These are phyloP conservation scores for Candida verbasci DNA, from an alignment of 805 yeast genomes.

Conservation along the genomic window DNA sequence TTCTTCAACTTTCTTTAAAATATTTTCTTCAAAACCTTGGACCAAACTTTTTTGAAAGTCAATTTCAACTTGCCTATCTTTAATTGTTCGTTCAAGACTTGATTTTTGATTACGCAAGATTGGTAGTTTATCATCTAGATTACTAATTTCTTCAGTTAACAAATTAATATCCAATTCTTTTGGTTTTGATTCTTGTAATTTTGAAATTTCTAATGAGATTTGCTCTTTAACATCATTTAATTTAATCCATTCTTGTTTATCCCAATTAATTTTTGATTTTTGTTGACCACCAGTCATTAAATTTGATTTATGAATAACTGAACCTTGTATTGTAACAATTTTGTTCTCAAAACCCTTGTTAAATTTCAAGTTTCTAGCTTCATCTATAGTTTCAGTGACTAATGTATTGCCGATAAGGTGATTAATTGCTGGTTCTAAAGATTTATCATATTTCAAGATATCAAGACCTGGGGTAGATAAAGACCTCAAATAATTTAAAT, in stretches of 20 bases:
- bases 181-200: conserved; percentile 43
- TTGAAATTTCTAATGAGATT: conserved; percentile 48
- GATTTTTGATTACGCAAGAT: conserved; percentile 40
- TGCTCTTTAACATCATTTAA: conserved; percentile 50
- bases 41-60: conserved; percentile 37
- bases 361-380: conserved; percentile 77
- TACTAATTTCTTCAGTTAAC: conserved; percentile 45
- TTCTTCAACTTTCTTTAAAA: conserved; percentile 13
- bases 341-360: conserved; percentile 45
- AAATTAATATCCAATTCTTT: conserved; percentile 54
- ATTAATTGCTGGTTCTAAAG: conserved; percentile 70
- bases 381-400: conserved; percentile 64
- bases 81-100: conserved; percentile 40
- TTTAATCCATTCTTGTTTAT: conserved; percentile 58
- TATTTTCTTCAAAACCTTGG: conserved; percentile 16
- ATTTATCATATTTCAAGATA: conserved; percentile 63
- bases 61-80: conserved; percentile 48
- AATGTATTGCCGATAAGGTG: conserved; percentile 77
- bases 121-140: conserved; percentile 38
- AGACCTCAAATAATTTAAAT: conserved; percentile 52
- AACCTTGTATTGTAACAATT: conserved; percentile 78
- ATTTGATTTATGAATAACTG: conserved; percentile 79
- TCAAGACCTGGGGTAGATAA: conserved; percentile 71
- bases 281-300: conserved; percentile 88
- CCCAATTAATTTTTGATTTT: conserved; percentile 53